phyloP scores from a whole-genome alignment of 768 basidiomycete genomes.

The Xerocomellus chrysenteron region DNA sequence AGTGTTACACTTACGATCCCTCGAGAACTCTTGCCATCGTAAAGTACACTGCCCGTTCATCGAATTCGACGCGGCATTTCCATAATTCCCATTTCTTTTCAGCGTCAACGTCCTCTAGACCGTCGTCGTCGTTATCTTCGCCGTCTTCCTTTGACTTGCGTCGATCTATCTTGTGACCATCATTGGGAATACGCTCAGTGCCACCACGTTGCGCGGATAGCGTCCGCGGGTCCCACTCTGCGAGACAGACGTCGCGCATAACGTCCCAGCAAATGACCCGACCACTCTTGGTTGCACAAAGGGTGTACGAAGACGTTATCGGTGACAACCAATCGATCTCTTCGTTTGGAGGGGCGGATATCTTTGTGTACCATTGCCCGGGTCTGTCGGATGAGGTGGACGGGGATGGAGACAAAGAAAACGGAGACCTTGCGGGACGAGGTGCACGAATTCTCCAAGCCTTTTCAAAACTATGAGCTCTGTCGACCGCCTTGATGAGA shows the following conservation, averaged over 20 bases:
- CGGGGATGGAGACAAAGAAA: slow-evolving; percentile 21
- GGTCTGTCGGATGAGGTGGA: slow-evolving; percentile 27
- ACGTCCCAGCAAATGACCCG: slow-evolving; percentile 80
- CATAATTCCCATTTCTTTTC: slow-evolving; percentile 64
- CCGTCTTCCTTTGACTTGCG: slow-evolving; percentile 8
- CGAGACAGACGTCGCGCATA: slow-evolving; percentile 55
- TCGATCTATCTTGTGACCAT: slow-evolving; percentile 4
- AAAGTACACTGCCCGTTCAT: slow-evolving; percentile 67
- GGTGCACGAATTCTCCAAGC: slow-evolving; percentile 64
- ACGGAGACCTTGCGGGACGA: slow-evolving; percentile 42
- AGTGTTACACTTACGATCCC: slow-evolving; percentile 41
- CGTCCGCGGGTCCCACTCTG: slow-evolving; percentile 61
- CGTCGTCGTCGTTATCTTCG: slow-evolving; percentile 12
- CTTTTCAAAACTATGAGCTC: slow-evolving; percentile 57
- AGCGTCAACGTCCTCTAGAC: not conserved
- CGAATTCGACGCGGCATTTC: slow-evolving; percentile 79
- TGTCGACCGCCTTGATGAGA: slow-evolving; percentile 62
- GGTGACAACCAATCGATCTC: slow-evolving; percentile 78
- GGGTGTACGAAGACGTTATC: slow-evolving; percentile 71
- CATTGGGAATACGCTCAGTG: slow-evolving; percentile 9
- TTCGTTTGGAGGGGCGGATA: slow-evolving; percentile 63
- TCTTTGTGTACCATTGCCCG: slow-evolving; percentile 62
- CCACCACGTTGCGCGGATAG: slow-evolving; percentile 8
- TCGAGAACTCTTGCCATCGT: slow-evolving; percentile 68
- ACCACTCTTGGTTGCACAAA: slow-evolving; percentile 76